Evolutionary conservation across 192 early-diverging fungal genomes (phyloP), one percentile per base, ranked within the genome.

Genomic region (Coemansia sp.): DNA sequence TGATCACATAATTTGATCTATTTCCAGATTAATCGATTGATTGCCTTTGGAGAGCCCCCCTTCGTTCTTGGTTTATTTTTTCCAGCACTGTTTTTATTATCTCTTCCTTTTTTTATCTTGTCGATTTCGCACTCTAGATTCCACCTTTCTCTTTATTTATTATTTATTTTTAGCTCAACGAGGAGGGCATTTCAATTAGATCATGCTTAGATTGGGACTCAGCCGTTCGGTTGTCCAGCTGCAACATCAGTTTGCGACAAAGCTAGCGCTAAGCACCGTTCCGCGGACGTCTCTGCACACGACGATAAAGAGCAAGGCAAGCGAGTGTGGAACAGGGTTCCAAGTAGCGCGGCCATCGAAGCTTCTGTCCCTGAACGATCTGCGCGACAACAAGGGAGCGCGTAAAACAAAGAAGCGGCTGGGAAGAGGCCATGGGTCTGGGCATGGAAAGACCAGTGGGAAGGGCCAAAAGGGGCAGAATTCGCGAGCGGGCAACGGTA

Each of bases 401-500:
- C 68, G 68, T 48, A 72, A 72, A 30, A n/a, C 69, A 10, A 78
- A 71, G 54, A 83, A 77, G 62, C 86, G 91, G 47, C 65, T 94
- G 9, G 94, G 94, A 50, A 85, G 91, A 65, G 91, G 91, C 39
- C 85, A 88, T 23, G 90, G 91, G 60, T 93, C 90, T 47, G 94
- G 94, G 34, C 90, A 89, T 62, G 94, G 94, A 25, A 89, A 91
- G 62, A 98, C 93, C 20, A 85, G 89, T 55, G 96, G 94, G 10
- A 85, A 91, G 27, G 94, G 96, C 65, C 86, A 89, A 56, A 97
- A 97, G 78, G 96, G 96, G 57, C 93, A 88, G 69, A 88, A 94
- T 34, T 86, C 91, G 24, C 87, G 92, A 9, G 67, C 86, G 7
- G 85, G 89, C 57, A 92, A 90, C 53, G 74, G 85, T 55, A 84